phyloP scores from a whole-genome alignment of 129 eudicot genomes.

The Flaveria bidentis region DNA sequence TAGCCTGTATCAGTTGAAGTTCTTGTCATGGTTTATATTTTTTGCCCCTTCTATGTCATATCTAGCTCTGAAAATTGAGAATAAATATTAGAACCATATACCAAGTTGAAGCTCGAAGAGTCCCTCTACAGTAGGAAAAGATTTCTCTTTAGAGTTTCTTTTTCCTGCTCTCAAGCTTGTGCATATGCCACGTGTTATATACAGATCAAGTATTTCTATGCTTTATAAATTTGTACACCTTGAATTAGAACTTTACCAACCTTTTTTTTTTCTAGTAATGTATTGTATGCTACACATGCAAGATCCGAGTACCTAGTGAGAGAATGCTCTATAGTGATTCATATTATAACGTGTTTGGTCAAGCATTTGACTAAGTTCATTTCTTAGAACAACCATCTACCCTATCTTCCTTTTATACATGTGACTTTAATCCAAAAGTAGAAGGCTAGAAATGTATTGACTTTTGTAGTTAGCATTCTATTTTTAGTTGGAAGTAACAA shows the following conservation, averaged over 20 bases:
- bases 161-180: background rate
- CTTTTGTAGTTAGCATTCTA: background rate
- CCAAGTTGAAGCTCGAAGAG: background rate
- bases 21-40: too few species aligned
- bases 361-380: background rate
- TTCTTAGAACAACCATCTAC: background rate
- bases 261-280: background rate
- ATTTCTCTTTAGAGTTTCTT: background rate
- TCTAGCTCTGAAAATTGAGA: too few species aligned
- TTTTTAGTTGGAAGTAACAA: background rate
- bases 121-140: background rate
- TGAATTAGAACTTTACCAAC: background rate
- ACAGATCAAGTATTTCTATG: background rate
- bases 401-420: constrained; percentile 2
- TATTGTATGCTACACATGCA: background rate
- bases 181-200: constrained; percentile 2
- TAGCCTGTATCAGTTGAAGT: background rate
- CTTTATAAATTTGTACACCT: constrained; percentile 9
- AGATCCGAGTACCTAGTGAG: constrained; percentile 3
- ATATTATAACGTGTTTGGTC: background rate
- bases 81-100: too few species aligned
- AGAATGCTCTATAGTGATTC: background rate
- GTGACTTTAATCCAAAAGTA: background rate
- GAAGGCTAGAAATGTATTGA: background rate
- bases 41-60: too few species aligned